phyloP scores from a whole-genome alignment of 176 grass and related monocot genomes.

The Hsuehochloa calcarea region DNA sequence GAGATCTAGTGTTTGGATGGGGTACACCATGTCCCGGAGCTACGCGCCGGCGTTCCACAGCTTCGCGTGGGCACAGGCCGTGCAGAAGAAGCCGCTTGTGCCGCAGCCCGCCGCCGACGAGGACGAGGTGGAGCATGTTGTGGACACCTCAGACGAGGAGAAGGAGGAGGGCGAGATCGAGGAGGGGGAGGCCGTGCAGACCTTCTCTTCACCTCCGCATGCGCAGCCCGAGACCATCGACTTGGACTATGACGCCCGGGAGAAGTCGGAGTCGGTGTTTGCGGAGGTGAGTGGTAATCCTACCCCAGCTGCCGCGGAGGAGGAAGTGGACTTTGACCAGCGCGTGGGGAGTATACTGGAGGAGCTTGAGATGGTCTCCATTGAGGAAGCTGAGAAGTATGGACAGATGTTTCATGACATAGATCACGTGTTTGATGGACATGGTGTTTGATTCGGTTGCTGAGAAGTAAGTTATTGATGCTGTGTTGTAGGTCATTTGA shows the following conservation, averaged over 20 bases:
- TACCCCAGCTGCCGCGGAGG: conserved; percentile 26
- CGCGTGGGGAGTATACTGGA: conserved; percentile 76
- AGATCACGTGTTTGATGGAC: not conserved
- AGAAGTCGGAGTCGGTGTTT: conserved; percentile 46
- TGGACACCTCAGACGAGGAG: conserved; percentile 51
- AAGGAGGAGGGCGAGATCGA: conserved; percentile 86
- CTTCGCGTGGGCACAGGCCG: conserved; percentile 91
- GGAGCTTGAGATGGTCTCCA: conserved; percentile 89
- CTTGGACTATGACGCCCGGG: conserved; percentile 48
- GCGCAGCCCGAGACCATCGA: conserved; percentile 48
- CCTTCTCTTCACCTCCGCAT: not conserved
- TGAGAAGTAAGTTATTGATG: conserved; percentile 26
- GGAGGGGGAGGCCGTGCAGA: conserved; percentile 54
- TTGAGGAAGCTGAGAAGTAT: conserved; percentile 90
- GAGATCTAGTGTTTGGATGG: conserved; percentile 80
- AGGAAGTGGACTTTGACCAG: conserved; percentile 69
- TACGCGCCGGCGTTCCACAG: conserved; percentile 70
- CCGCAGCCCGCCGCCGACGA: conserved; percentile 26
- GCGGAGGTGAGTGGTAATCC: not conserved
- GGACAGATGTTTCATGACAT: conserved; percentile 17
- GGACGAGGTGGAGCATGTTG: conserved; percentile 54
- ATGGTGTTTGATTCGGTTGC: not conserved
- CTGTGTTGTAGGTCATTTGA: conserved; percentile 81
- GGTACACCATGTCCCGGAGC: conserved; percentile 73
- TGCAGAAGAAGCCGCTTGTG: conserved; percentile 86